Evolutionary conservation across 441 rosid species (phyloP), one percentile per base, ranked within the genome.

Genomic region (Theobroma grandiflorum): DNA sequence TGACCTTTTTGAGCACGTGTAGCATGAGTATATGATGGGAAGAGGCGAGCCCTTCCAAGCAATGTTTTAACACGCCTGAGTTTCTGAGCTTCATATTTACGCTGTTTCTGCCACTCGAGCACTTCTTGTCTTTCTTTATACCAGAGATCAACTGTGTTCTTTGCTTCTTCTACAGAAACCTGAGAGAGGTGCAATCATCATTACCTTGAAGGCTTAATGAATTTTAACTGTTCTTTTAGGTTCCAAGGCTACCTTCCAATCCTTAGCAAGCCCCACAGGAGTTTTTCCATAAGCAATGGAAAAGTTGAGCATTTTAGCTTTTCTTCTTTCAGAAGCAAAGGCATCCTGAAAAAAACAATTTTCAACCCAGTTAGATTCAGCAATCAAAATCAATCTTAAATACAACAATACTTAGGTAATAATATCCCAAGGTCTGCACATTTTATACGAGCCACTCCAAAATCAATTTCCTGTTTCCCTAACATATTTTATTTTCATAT

Each of bases 241-340:
- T 66, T 78, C 77, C 37, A 47, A 73, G 26, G n/a, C 78, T 88
- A 96, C 99, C 98, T 96, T 96, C 99, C 98, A 96, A 88, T 96
- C 98, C 80, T 90, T 88, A 63, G 99, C 89, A 82, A 96, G 98
- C 50, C 99, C 98, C 82, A 88, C 78, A 8, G 97, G 94, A 69
- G 99, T 95, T 88, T 96, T 96, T 50, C 99, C 99, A 76, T 96
- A 95, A 0, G 99, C 99, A 86, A 96, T 96, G 31, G 99, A 96
- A 81, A 96, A 96, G 88, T 96, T 96, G 9, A 96, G 98, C 99
- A 97, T 97, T 87, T 95, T 97, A 42, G 99, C 98, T 86, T 95
- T 95, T 86, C 99, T 94, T 89, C 99, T 90, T 86, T 97, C 99
- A 66, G 98, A 91, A 79, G 83, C 97, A 84, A 91, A 95, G 67